These are phyloP conservation scores for Fusarium robinianum DNA, from an alignment of 2,329 filamentous ascomycete genomes.

Conservation along the genomic window DNA sequence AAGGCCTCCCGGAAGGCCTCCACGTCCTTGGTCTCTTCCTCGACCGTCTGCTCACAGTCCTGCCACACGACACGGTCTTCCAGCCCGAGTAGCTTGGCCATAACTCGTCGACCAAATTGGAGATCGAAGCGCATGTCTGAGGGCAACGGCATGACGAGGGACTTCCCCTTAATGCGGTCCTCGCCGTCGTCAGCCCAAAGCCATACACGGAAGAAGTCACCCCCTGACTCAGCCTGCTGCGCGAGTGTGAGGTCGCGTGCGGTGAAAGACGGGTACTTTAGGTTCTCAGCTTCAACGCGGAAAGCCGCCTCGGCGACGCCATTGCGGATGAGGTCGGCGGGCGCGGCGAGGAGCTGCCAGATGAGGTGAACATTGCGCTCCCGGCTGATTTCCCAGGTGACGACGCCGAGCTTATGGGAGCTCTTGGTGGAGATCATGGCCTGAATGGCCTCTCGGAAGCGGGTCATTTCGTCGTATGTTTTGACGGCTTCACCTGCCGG, in stretches of 20 bases:
- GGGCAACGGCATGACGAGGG: constrained; percentile 74
- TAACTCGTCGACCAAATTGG: constrained; percentile 84
- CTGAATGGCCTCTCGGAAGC: constrained; percentile 77
- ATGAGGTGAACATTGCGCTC: constrained; percentile 82
- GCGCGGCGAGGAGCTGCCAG: constrained; percentile 89
- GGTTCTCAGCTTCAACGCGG: constrained; percentile 82
- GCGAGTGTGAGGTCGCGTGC: constrained; percentile 55
- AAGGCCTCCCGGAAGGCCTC: constrained; percentile 81
- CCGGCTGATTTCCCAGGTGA: constrained; percentile 92
- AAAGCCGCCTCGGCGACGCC: constrained; percentile 88
- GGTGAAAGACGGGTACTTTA: constrained; percentile 57
- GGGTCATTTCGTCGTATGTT: constrained; percentile 80
- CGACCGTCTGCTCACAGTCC: constrained; percentile 75
- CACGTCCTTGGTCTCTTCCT: constrained; percentile 80
- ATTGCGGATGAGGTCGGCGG: constrained; percentile 66
- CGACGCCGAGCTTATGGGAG: constrained; percentile 69
- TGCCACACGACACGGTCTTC: constrained; percentile 83
- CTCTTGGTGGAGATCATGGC: constrained; percentile 69
- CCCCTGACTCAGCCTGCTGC: constrained; percentile 51
- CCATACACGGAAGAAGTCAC: constrained; percentile 82
- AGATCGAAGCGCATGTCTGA: constrained; percentile 79
- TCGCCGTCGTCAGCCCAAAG: constrained; percentile 69
- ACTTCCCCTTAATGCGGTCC: constrained; percentile 60
- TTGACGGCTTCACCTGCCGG: constrained; percentile 59
- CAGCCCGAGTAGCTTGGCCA: constrained; percentile 84